phyloP scores from a whole-genome alignment of 2,329 filamentous ascomycete species.

The Rhinocladiella similis region DNA sequence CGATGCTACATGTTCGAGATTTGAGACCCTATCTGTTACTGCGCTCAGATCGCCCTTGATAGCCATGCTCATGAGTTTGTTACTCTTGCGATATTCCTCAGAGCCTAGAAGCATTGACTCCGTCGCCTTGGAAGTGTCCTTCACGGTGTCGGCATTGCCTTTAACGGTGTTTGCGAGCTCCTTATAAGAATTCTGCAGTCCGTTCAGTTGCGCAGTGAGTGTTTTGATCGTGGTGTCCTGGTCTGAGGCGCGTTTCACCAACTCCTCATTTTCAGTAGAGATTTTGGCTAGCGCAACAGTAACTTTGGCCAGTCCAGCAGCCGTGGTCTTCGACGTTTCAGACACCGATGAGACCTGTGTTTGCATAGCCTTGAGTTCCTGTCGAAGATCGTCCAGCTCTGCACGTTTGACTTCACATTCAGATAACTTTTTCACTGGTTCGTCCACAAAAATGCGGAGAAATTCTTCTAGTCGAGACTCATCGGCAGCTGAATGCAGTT shows the following conservation, averaged over 20 bases:
- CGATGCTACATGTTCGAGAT: not conserved
- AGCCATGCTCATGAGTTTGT: not conserved
- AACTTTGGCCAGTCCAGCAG: not conserved
- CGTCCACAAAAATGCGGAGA: slow-evolving; percentile 3
- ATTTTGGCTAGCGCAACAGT: not conserved
- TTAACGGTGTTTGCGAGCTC: not conserved
- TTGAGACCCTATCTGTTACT: not conserved
- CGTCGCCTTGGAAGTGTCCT: not conserved
- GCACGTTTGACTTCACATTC: not conserved
- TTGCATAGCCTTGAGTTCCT: not conserved
- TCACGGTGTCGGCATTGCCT: not conserved
- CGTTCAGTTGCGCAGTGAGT: not conserved
- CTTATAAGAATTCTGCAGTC: not conserved
- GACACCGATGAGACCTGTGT: not conserved
- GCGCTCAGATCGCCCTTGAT: not conserved
- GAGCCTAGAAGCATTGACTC: not conserved
- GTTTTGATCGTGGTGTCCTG: not conserved
- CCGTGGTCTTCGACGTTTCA: not conserved
- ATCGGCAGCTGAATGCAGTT: not conserved
- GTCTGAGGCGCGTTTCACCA: not conserved
- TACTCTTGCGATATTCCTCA: not conserved
- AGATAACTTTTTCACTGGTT: not conserved
- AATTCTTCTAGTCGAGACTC: not conserved
- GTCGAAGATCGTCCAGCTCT: not conserved
- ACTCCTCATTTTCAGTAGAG: not conserved